Evolutionary conservation across 179 eudicot genomes (phyloP).

Genomic region (Carnegiea gigantea): DNA sequence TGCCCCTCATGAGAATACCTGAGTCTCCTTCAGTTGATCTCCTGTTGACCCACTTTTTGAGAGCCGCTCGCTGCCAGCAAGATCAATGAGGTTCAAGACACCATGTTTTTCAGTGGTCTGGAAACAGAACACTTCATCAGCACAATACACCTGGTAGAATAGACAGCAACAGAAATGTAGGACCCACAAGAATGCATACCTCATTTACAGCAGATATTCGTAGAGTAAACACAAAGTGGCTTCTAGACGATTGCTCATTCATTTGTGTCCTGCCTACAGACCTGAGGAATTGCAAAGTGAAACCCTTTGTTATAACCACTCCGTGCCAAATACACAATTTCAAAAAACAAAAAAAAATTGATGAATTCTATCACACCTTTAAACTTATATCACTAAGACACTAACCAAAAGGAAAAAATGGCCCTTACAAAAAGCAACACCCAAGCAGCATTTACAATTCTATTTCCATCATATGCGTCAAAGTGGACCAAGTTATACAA

Average conservation of each 20-base stretch:
- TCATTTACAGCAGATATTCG: conserved; percentile 70
- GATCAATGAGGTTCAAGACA: conserved; percentile 69
- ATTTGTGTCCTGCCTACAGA: conserved; percentile 82
- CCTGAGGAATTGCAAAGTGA: conserved; percentile 25
- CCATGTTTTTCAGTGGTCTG: conserved; percentile 83
- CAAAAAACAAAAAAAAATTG: too few relatives aligned
- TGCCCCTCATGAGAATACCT: too few relatives aligned
- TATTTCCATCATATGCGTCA: too few relatives aligned
- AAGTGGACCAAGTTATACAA: too few relatives aligned
- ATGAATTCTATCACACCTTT: too few relatives aligned
- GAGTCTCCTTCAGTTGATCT: too few relatives aligned
- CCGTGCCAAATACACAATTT: too few relatives aligned
- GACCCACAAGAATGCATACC: conserved; percentile 32
- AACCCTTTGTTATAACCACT: too few relatives aligned
- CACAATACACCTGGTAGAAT: background rate
- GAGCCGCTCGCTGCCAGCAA: conserved; percentile 66
- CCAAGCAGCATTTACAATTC: too few relatives aligned
- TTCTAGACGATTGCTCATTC: conserved; percentile 87
- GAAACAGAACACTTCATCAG: conserved; percentile 13
- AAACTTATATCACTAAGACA: background rate
- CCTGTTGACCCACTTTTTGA: too few relatives aligned
- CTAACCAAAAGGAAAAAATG: too few relatives aligned
- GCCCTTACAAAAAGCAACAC: too few relatives aligned
- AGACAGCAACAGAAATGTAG: background rate
- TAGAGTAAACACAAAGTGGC: conserved; percentile 80